Percentiles rank a stretch among this genome's conserved stretches.
These are phyloP conservation scores for Musa balbisiana DNA, from an alignment of 202 grass and related monocot genomes.

Conservation along the genomic window DNA sequence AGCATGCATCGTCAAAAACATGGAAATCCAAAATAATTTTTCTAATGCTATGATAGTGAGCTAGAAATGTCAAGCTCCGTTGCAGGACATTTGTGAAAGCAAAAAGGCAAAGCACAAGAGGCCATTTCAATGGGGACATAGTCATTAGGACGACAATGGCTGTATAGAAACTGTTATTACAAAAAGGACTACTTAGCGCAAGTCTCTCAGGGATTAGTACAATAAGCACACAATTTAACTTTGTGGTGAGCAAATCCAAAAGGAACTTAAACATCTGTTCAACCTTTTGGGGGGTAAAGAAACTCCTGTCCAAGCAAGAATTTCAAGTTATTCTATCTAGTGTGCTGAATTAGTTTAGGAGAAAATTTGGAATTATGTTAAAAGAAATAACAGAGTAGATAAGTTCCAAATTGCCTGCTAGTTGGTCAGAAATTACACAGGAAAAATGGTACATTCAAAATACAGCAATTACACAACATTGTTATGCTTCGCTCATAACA, in stretches of 20 bases:
- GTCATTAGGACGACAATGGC: no score
- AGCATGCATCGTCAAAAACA: not conserved
- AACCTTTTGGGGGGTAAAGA: not conserved
- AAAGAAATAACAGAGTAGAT: not conserved
- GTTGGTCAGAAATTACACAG: not conserved
- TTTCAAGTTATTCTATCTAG: not conserved
- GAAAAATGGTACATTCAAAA: not conserved
- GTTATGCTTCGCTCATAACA: not conserved
- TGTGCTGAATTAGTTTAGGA: not conserved
- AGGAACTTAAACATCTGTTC: not conserved
- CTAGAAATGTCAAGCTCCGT: no score
- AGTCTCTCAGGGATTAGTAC: not conserved
- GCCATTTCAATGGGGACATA: no score
- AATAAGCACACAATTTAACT: not conserved
- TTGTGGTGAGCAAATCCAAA: not conserved
- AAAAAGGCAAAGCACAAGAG: no score
- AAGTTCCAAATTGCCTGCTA: not conserved
- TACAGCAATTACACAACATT: not conserved
- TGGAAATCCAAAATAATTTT: not conserved
- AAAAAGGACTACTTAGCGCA: no score
- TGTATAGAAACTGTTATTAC: no score
- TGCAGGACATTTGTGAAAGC: no score
- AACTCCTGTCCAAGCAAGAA: not conserved
- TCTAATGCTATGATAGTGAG: not conserved
- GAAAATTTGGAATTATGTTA: not conserved